A percentile compares a stretch with the other conserved stretches of the same genome.
phyloP scores from a whole-genome alignment of 2,329 filamentous ascomycete species.

The Hypoxylon sp. region DNA sequence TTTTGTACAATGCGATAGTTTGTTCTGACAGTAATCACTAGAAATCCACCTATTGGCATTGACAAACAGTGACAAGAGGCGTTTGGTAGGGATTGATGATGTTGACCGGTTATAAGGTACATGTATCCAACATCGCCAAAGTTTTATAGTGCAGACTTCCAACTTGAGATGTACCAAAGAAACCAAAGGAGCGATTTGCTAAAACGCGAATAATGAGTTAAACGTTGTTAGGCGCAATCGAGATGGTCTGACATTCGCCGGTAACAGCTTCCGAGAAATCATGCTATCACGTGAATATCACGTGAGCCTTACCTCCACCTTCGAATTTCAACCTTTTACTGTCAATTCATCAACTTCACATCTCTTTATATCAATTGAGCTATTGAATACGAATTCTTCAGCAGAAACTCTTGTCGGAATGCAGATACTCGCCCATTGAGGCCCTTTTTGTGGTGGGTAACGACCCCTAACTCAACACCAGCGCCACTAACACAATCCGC shows the following conservation, averaged over 20 bases:
- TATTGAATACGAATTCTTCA: slow-evolving; percentile 12
- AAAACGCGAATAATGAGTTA: slow-evolving; percentile 5
- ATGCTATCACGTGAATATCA: slow-evolving; percentile 45
- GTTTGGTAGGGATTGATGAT: neutral
- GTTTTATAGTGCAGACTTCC: neutral
- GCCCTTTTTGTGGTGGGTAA: slow-evolving; percentile 6
- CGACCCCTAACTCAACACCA: neutral
- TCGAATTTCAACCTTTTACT: slow-evolving; percentile 33
- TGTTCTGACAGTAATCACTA: neutral
- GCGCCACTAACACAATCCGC: slow-evolving; percentile 12
- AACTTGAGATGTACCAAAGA: neutral
- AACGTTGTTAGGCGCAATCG: slow-evolving; percentile 2
- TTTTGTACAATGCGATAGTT: neutral
- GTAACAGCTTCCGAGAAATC: slow-evolving; percentile 25
- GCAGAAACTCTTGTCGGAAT: neutral
- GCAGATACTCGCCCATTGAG: neutral
- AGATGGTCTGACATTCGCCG: slow-evolving; percentile 7
- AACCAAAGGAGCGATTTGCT: neutral
- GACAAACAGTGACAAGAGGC: neutral
- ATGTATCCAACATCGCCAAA: neutral
- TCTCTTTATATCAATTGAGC: slow-evolving; percentile 4
- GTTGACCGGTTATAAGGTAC: neutral
- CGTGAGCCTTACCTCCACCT: slow-evolving; percentile 45
- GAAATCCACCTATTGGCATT: neutral
- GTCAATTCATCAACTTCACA: slow-evolving; percentile 29